Evolutionary conservation across 192 early-diverging fungal genomes (phyloP).

Genomic region (Podila minutissima): DNA sequence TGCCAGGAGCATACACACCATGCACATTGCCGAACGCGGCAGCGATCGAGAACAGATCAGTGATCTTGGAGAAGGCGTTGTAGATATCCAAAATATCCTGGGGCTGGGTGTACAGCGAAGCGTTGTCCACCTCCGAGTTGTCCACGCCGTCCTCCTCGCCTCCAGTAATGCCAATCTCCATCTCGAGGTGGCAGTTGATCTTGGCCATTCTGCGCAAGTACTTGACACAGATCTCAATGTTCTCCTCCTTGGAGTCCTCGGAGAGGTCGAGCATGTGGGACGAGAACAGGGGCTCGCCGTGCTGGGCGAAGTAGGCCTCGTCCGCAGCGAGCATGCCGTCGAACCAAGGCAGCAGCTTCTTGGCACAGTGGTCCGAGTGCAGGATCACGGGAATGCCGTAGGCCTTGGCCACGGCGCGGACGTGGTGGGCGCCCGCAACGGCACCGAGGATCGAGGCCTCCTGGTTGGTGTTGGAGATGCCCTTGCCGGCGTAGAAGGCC

Average conservation of each 20-base stretch:
- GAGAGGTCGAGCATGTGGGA: conserved; percentile 97
- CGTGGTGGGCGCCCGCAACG: conserved; percentile 88
- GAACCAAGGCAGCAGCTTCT: conserved; percentile 96
- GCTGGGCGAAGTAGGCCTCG: conserved; percentile 89
- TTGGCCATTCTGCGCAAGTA: conserved; percentile 92
- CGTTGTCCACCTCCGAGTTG: conserved; percentile 91
- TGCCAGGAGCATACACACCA: conserved; percentile 94
- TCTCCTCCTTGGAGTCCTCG: conserved; percentile 92
- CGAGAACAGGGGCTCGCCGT: conserved; percentile 94
- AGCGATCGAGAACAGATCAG: conserved; percentile 92
- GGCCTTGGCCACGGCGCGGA: conserved; percentile 78
- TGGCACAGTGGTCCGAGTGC: conserved; percentile 96
- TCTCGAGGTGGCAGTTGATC: conserved; percentile 89
- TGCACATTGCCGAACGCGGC: conserved; percentile 95
- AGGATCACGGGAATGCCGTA: conserved; percentile 82
- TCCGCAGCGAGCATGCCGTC: conserved; percentile 95
- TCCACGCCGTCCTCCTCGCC: conserved; percentile 98
- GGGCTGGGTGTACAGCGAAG: conserved; percentile 91
- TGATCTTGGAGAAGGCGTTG: conserved; percentile 83
- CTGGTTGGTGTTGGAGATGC: conserved; percentile 86
- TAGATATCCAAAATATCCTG: conserved; percentile 96
- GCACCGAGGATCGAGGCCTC: conserved; percentile 88
- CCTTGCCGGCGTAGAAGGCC: conserved; percentile 93
- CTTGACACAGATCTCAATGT: conserved; percentile 87
- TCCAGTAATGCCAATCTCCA: conserved; percentile 98